These are phyloP conservation scores for Tricholoma sp. DNA, from an alignment of 768 basidiomycete species.

Conservation along the genomic window DNA sequence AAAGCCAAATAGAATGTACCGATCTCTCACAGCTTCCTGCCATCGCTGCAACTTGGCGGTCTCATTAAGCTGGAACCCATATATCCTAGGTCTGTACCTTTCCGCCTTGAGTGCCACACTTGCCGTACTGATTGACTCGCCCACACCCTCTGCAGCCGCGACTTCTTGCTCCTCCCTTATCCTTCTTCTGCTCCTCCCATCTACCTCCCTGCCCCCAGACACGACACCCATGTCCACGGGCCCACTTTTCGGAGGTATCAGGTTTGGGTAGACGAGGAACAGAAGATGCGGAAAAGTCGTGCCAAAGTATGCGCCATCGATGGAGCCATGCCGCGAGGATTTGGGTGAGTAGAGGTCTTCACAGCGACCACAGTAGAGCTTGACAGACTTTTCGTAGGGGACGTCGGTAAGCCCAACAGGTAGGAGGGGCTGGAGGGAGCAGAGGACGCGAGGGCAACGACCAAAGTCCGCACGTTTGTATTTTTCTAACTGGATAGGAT, in stretches of 20 bases:
- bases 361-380: slow-evolving; percentile 96
- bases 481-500: slow-evolving; percentile 73
- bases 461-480: slow-evolving; percentile 99
- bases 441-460: slow-evolving; percentile 95
- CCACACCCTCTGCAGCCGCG: slow-evolving; percentile 48
- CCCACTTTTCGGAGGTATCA: slow-evolving; percentile 80
- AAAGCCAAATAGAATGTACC: slow-evolving; percentile 39
- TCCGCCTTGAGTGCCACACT: slow-evolving; percentile 85
- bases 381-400: slow-evolving; percentile 98
- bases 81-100: slow-evolving; percentile 87
- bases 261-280: slow-evolving; percentile 93
- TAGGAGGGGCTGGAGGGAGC: slow-evolving; percentile 90
- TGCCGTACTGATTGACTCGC: slow-evolving; percentile 72
- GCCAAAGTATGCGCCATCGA: slow-evolving; percentile 98
- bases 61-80: slow-evolving; percentile 96
- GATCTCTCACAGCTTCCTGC: slow-evolving; percentile 91
- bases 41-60: slow-evolving; percentile 89
- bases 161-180: slow-evolving; percentile 52
- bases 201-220: slow-evolving; percentile 20
- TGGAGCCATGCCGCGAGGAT: slow-evolving; percentile 92
- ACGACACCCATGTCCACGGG: slow-evolving; percentile 28
- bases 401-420: slow-evolving; percentile 96
- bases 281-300: slow-evolving; percentile 96
- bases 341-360: slow-evolving; percentile 99
- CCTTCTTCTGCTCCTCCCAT: slow-evolving; percentile 34